Conservation (phyloP, 129 eudicot species). For the Chrysanthemum lavandulifolium region DNA sequence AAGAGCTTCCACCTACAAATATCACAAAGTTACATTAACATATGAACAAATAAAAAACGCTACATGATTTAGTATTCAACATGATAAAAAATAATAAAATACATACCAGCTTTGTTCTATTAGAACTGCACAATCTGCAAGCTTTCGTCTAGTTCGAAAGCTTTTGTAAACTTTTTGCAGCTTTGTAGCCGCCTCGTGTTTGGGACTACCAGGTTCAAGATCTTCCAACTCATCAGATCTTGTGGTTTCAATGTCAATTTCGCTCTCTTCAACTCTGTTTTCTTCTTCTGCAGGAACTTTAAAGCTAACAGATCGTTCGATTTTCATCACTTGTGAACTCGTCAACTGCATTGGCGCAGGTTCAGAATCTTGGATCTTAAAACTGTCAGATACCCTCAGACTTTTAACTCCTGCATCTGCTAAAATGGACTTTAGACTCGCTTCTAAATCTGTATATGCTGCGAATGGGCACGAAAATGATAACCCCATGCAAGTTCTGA, state of each 20-base stretch:
- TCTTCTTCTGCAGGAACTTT: constrained; percentile 29
- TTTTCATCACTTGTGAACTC: constrained; percentile 38
- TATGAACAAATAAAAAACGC: background rate
- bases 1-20: constrained; percentile 81
- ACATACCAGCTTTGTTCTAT: constrained; percentile 92
- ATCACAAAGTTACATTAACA: background rate
- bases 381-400: constrained; percentile 51
- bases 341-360: constrained; percentile 43
- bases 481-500: constrained; percentile 74
- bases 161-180: constrained; percentile 97
- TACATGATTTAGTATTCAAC: background rate
- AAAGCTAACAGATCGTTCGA: constrained; percentile 59
- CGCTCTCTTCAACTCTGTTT: constrained; percentile 27
- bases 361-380: constrained; percentile 46
- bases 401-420: constrained; percentile 45
- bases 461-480: constrained; percentile 79
- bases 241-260: constrained; percentile 24
- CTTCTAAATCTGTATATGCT: constrained; percentile 50
- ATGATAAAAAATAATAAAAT: background rate
- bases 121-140: constrained; percentile 94
- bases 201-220: constrained; percentile 54
- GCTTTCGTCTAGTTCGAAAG: constrained; percentile 89
- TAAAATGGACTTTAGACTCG: constrained; percentile 48
- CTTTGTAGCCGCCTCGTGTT: constrained; percentile 89
- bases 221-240: constrained; percentile 29